Conservation (phyloP, 2,329 filamentous ascomycete species). For the Penicillium sp. region DNA sequence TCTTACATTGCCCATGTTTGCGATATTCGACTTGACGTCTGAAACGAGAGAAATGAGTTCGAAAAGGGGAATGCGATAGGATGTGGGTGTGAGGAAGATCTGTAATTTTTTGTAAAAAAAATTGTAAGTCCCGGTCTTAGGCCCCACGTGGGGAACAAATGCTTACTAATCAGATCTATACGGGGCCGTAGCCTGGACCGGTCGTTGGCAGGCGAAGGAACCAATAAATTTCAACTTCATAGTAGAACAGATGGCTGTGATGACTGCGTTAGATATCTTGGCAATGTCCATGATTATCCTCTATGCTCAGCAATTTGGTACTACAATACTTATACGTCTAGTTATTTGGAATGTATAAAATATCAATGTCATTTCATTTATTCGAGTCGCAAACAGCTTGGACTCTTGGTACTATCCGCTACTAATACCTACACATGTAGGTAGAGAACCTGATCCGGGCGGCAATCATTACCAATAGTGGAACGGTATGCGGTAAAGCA, state of each 20-base stretch:
- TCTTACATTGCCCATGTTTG: conserved; percentile 24
- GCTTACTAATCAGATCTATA: conserved; percentile 26
- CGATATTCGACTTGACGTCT: conserved; percentile 23
- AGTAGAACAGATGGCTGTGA: too few species aligned
- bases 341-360: not conserved
- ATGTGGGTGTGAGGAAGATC: conserved; percentile 4
- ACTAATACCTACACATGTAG: not conserved
- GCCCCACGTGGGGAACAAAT: conserved; percentile 4
- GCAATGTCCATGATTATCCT: not conserved
- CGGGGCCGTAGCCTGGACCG: too few species aligned
- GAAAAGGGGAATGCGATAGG: conserved; percentile 18
- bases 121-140: conserved; percentile 2
- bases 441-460: not conserved
- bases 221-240: not conserved
- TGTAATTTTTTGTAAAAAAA: conserved; percentile 9
- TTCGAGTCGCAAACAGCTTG: not conserved
- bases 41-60: conserved; percentile 25
- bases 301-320: too few species aligned
- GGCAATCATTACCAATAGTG: too few species aligned
- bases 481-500: too few species aligned
- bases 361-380: not conserved
- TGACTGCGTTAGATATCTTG: not conserved
- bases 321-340: too few species aligned
- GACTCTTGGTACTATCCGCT: not conserved
- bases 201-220: not conserved